phyloP scores from a whole-genome alignment of 805 yeast species.

The Metschnikowia arizonensis region DNA sequence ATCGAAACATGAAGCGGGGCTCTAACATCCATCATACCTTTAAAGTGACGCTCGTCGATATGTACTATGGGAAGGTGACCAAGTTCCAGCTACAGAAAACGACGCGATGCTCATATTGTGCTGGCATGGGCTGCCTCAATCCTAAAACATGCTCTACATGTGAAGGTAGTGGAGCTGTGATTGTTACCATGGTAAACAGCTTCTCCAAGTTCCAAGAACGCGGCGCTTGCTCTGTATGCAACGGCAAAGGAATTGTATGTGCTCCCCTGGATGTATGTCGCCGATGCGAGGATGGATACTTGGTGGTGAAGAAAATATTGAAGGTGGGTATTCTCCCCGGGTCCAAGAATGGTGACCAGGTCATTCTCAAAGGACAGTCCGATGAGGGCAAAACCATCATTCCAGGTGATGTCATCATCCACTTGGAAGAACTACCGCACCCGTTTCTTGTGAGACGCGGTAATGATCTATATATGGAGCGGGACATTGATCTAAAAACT shows the following conservation, averaged over 20 bases:
- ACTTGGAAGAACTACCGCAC: constrained; percentile 41
- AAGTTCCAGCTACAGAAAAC: constrained; percentile 53
- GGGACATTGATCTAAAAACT: constrained; percentile 47
- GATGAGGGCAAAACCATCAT: constrained; percentile 57
- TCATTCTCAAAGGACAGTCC: constrained; percentile 55
- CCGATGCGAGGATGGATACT: constrained; percentile 35
- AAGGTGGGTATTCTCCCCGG: constrained; percentile 57
- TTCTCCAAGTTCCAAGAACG: constrained; percentile 39
- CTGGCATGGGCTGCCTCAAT: constrained; percentile 49
- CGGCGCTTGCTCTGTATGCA: constrained; percentile 31
- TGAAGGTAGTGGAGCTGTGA: constrained; percentile 44
- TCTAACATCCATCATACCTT: constrained; percentile 53
- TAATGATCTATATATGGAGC: constrained; percentile 42
- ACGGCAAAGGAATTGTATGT: constrained; percentile 32
- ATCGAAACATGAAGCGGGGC: constrained; percentile 9
- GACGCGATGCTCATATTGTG: constrained; percentile 46
- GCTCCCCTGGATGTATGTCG: constrained; percentile 22
- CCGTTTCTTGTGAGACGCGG: constrained; percentile 39
- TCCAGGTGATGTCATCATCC: constrained; percentile 67
- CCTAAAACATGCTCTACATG: constrained; percentile 34
- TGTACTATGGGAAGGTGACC: constrained; percentile 53
- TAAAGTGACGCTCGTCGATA: constrained; percentile 49
- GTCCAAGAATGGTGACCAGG: constrained; percentile 46
- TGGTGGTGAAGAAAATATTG: constrained; percentile 47
- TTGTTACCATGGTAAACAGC: constrained; percentile 42